A percentile compares a stretch with the other conserved stretches of the same genome.
phyloP scores from a whole-genome alignment of 495 filamentous ascomycete species.

The Aspergillus funiculosus region DNA sequence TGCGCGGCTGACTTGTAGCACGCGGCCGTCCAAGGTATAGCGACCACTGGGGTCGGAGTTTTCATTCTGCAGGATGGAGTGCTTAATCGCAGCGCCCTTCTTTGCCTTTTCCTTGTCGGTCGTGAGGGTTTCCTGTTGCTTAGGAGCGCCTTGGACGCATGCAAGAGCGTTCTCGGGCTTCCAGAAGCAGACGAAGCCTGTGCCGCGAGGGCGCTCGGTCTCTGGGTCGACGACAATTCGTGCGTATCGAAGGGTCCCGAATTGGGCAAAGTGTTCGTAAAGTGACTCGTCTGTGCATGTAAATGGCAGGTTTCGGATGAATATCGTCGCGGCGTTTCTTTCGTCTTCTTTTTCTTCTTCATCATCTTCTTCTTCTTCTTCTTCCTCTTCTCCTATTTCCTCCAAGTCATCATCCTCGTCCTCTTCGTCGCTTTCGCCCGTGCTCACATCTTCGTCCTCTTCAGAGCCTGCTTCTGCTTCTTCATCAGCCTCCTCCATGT shows the following conservation, averaged over 20 bases:
- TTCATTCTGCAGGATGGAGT: slow-evolving; percentile 81
- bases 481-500: slow-evolving; percentile 35
- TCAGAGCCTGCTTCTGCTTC: slow-evolving; percentile 25
- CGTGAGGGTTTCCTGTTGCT: slow-evolving; percentile 34
- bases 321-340: slow-evolving; percentile 68
- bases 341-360: slow-evolving; percentile 46
- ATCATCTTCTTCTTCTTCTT: slow-evolving; percentile 45
- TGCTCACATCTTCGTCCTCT: slow-evolving; percentile 23
- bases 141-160: slow-evolving; percentile 71
- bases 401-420: slow-evolving; percentile 23
- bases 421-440: slow-evolving; percentile 15
- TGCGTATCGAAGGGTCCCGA: slow-evolving; percentile 81
- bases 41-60: slow-evolving; percentile 65
- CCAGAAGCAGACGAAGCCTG: slow-evolving; percentile 92
- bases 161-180: slow-evolving; percentile 61
- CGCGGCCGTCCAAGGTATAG: slow-evolving; percentile 85
- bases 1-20: slow-evolving; percentile 76
- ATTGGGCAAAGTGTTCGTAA: slow-evolving; percentile 74
- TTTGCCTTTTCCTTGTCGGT: slow-evolving; percentile 36
- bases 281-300: slow-evolving; percentile 71
- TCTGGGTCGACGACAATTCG: slow-evolving; percentile 78
- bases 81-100: slow-evolving; percentile 46
- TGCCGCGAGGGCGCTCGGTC: slow-evolving; percentile 81
- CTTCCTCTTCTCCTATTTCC: slow-evolving; percentile 36
- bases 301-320: slow-evolving; percentile 93